Evolutionary conservation across 2,329 filamentous ascomycete species (phyloP).

Genomic region (Xylariaceae sp.): DNA sequence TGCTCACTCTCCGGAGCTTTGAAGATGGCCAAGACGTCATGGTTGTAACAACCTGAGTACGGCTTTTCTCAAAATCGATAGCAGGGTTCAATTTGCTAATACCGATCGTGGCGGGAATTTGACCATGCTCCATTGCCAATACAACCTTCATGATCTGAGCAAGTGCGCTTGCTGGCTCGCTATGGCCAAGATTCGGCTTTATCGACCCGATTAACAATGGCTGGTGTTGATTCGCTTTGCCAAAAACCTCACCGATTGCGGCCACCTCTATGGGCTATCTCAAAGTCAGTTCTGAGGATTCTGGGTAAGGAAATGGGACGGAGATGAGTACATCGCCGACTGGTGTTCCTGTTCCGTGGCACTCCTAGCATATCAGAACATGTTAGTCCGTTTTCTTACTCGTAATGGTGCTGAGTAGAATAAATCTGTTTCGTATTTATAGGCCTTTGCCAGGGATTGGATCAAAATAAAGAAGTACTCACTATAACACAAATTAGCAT

Average conservation of each 20-base stretch:
- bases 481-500: too few species aligned
- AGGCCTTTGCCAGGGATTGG: too few species aligned
- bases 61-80: constrained; percentile 15
- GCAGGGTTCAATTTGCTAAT: constrained; percentile 23
- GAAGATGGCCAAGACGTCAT: constrained; percentile 22
- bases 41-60: constrained; percentile 15
- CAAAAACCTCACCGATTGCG: constrained; percentile 26
- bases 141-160: constrained; percentile 22
- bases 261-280: constrained; percentile 37
- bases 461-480: too few species aligned
- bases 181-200: constrained; percentile 22
- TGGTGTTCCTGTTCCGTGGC: constrained; percentile 37
- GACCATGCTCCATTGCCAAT: constrained; percentile 22
- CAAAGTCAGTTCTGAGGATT: too few species aligned
- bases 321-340: too few species aligned
- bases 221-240: constrained; percentile 15
- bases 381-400: too few species aligned
- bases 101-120: constrained; percentile 27
- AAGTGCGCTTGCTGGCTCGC: constrained; percentile 27
- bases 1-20: constrained; percentile 6
- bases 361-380: too few species aligned
- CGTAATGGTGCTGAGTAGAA: too few species aligned
- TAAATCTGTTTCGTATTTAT: too few species aligned
- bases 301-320: too few species aligned
- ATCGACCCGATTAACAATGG: constrained; percentile 21